A percentile compares a stretch with the other conserved stretches of the same genome.
phyloP scores from a whole-genome alignment of 768 basidiomycete genomes.

The Hypholoma sublateritium region DNA sequence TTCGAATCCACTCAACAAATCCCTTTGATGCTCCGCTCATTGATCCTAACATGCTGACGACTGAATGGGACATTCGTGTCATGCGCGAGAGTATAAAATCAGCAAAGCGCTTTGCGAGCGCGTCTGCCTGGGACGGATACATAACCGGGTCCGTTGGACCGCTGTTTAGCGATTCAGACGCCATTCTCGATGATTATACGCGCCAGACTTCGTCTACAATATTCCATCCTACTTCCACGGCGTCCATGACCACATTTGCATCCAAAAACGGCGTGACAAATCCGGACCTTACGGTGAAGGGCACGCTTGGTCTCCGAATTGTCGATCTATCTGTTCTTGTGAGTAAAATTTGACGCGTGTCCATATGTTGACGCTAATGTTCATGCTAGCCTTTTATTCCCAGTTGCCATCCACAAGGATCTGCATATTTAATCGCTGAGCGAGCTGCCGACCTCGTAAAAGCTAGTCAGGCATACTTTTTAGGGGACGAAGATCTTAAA shows the following conservation, averaged over 20 bases:
- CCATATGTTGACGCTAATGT: too few relatives aligned
- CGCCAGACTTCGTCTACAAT: constrained; percentile 19
- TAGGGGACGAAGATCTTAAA: too few relatives aligned
- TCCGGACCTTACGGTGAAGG: constrained; percentile 32
- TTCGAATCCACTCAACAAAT: constrained; percentile 40
- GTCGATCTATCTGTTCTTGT: constrained; percentile 38
- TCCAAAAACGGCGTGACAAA: constrained; percentile 29
- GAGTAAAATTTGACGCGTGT: too few relatives aligned
- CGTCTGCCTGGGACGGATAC: constrained; percentile 27
- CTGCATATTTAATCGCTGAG: too few relatives aligned
- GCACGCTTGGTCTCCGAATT: constrained; percentile 29
- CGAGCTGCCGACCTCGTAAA: too few relatives aligned
- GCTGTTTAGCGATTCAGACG: constrained; percentile 15
- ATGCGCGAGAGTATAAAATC: constrained; percentile 25
- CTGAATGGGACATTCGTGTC: constrained; percentile 26
- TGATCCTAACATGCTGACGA: constrained; percentile 44
- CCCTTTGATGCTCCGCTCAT: constrained; percentile 48
- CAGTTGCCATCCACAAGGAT: too few relatives aligned
- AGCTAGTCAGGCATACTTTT: too few relatives aligned
- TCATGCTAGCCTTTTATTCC: background rate
- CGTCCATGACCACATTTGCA: constrained; percentile 23
- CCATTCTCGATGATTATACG: constrained; percentile 26
- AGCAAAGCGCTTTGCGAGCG: constrained; percentile 19
- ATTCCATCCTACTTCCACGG: constrained; percentile 30
- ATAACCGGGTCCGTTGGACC: constrained; percentile 20